A percentile compares a stretch with the other conserved stretches of the same genome.
phyloP scores from a whole-genome alignment of 1,139 yeast genomes.

The Geotrichum restrictum region DNA sequence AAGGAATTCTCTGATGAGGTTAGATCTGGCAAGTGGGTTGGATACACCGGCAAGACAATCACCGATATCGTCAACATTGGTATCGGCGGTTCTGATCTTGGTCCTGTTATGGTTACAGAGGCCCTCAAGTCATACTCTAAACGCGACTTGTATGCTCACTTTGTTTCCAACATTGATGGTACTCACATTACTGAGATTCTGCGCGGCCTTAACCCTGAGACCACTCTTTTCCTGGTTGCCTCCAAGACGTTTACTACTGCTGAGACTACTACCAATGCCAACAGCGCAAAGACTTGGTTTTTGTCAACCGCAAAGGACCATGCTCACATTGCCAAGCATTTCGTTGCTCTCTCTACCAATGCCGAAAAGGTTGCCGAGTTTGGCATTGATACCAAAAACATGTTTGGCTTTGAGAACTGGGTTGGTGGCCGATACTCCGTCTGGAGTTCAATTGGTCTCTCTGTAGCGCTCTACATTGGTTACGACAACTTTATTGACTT shows the following conservation, averaged over 20 bases:
- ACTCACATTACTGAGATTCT: constrained; percentile 92
- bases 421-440: constrained; percentile 99
- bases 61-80: constrained; percentile 96
- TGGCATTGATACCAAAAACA: constrained; percentile 94
- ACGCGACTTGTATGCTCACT: constrained; percentile 74
- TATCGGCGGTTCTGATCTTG: constrained; percentile 97
- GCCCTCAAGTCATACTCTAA: constrained; percentile 87
- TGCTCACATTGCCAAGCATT: constrained; percentile 86
- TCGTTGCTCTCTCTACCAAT: constrained; percentile 93
- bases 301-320: constrained; percentile 63
- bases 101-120: constrained; percentile 99
- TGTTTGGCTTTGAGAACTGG: constrained; percentile 98
- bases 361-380: constrained; percentile 85
- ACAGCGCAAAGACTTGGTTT: constrained; percentile 93
- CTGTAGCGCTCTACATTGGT: constrained; percentile 92
- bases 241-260: constrained; percentile 99
- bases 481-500: constrained; percentile 86
- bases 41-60: constrained; percentile 91
- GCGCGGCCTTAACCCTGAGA: constrained; percentile 74
- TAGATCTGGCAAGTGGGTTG: constrained; percentile 92
- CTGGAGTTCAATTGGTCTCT: constrained; percentile 97
- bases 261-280: constrained; percentile 94
- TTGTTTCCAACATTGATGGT: constrained; percentile 97
- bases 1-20: constrained; percentile 86
- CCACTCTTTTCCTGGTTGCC: constrained; percentile 90